These are phyloP conservation scores for Crithidia brevicula DNA, from an alignment of 208 protist genomes.

Conservation along the genomic window DNA sequence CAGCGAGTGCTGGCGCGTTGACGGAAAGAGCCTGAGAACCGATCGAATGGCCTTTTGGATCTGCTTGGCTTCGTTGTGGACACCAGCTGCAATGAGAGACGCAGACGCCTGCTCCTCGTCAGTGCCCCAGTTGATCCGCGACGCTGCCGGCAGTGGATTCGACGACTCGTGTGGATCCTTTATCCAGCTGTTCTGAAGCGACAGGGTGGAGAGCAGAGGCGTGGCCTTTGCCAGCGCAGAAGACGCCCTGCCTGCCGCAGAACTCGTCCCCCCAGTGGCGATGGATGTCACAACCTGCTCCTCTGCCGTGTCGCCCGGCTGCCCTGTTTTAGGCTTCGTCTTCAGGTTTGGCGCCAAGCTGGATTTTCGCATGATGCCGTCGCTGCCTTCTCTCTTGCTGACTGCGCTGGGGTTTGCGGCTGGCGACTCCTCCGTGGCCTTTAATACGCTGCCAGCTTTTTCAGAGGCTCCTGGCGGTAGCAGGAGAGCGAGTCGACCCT, in stretches of 20 bases:
- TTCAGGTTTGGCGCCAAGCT: neutral
- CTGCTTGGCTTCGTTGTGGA: conserved; percentile 19
- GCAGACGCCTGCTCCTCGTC: conserved; percentile 20
- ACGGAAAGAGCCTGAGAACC: conserved; percentile 19
- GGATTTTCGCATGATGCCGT: neutral
- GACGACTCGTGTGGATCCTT: conserved; percentile 14
- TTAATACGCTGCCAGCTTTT: neutral
- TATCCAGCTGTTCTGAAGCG: conserved; percentile 15
- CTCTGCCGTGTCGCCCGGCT: neutral
- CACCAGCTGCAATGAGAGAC: conserved; percentile 6
- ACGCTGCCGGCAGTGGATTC: conserved; percentile 8
- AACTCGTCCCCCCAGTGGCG: conserved; percentile 9
- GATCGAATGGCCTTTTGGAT: conserved; percentile 23
- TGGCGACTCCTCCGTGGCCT: conserved; percentile 5
- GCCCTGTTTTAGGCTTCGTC: neutral
- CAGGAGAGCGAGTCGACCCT: conserved; percentile 40
- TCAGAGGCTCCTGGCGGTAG: conserved; percentile 13
- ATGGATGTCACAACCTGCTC: conserved; percentile 15
- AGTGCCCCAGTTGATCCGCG: conserved; percentile 8
- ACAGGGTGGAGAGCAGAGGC: conserved; percentile 8
- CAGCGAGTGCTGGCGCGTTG: conserved; percentile 8
- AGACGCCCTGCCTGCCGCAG: conserved; percentile 1
- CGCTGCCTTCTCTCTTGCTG: conserved; percentile 9
- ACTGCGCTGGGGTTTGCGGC: neutral
- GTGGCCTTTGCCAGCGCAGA: conserved; percentile 6